Evolutionary conservation across 345 rosid species (phyloP).

Genomic region (Citrus mangshanensis): DNA sequence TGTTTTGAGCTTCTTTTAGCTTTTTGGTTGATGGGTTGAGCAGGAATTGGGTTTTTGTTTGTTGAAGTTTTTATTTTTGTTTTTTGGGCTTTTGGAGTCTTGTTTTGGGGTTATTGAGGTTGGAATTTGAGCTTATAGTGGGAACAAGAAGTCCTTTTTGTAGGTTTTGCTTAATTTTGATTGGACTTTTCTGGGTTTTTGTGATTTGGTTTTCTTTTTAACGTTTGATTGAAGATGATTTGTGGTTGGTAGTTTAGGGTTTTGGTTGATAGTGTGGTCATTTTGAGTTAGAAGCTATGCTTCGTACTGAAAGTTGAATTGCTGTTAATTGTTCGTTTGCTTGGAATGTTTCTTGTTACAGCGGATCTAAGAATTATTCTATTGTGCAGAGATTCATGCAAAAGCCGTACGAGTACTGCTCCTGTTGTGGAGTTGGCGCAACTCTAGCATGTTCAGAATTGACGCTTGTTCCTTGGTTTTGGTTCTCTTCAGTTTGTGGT

Average conservation of each 20-base stretch:
- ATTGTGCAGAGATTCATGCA: constrained; percentile 39
- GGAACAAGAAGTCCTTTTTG: not conserved
- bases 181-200: constrained; percentile 2
- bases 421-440: constrained; percentile 20
- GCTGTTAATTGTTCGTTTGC: constrained; percentile 8
- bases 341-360: constrained; percentile 4
- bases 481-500: constrained; percentile 26
- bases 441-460: constrained; percentile 45
- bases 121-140: constrained; percentile 19
- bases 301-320: constrained; percentile 4
- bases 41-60: constrained; percentile 3
- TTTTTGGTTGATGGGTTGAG: constrained; percentile 15
- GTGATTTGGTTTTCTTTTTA: constrained; percentile 19
- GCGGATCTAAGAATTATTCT: constrained; percentile 34
- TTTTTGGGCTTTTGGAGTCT: constrained; percentile 6
- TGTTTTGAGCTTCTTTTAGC: not conserved
- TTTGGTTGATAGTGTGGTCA: constrained; percentile 2
- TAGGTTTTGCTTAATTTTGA: constrained; percentile 9
- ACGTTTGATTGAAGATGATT: constrained; percentile 21
- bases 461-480: constrained; percentile 28
- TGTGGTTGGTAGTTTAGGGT: not conserved
- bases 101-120: constrained; percentile 11
- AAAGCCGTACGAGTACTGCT: constrained; percentile 25
- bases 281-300: constrained; percentile 3
- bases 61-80: constrained; percentile 13